Evolutionary conservation across 2,329 filamentous ascomycete genomes (phyloP), one percentile per base, ranked within the genome.

Genomic region (Claviceps sp.): DNA sequence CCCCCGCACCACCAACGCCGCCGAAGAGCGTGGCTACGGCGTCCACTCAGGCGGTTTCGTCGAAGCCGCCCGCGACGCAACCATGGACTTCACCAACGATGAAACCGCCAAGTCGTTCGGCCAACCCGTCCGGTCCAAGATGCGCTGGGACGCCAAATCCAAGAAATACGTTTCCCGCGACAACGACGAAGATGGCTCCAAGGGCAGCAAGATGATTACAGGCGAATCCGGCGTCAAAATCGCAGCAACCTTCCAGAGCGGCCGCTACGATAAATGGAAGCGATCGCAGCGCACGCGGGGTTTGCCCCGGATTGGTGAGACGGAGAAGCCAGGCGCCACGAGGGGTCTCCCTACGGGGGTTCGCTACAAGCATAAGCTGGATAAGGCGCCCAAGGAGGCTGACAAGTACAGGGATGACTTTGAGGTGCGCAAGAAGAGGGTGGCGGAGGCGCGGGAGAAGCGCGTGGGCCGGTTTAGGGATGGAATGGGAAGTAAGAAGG

Each of bases 161-260:
- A 94, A 87, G 71, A 97, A 96, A 70, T 98, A 97, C 71, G 91
- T 98, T 38, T 76, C 87, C 13, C 81, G 87, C 38, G 82, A 82
- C 60, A 97, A 98, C 74, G 93, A 98, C 70, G 87, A 95, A 60
- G 94, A 98, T 70, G 93, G 93, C 40, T 94, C 74, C 60, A 84
- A 83, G 63, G 78, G 78, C 47, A 66, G 71, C 54, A 78, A 77
- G 63, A 83, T 96, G 71, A 84, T 96, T 52, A 78, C 80, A 56
- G 90, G 93, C 61, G 93, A 98, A 71, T 88, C 82, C 62, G 93
- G 93, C 51, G 88, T 91, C 72, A 97, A 96, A 74, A 96, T 98
- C 60, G 88, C 93, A 1, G 89, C 93, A 45, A 85, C 78, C 54
- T 97, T 98, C 79, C 84, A 91, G 64, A 90, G 85, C 66, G 93